These are phyloP conservation scores for Dryadomyces quercivorus DNA, from an alignment of 2,329 filamentous ascomycete species.

Conservation along the genomic window DNA sequence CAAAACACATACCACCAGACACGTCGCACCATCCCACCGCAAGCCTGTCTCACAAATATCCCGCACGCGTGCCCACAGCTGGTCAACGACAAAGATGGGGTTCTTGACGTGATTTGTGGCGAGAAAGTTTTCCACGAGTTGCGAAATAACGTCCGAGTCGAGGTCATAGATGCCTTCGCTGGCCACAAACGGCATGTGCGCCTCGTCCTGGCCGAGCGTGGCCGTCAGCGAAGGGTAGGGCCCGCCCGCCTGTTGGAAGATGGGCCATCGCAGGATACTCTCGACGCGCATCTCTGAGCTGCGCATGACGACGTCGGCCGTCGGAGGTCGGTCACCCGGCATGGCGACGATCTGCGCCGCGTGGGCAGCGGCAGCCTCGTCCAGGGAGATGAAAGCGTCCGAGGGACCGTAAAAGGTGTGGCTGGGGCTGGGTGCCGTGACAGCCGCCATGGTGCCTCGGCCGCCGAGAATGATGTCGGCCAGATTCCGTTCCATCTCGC, in stretches of 20 bases:
- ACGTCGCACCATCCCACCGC: conserved; percentile 30
- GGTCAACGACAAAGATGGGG: conserved; percentile 33
- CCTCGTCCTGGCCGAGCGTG: background rate
- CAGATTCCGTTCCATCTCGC: conserved; percentile 24
- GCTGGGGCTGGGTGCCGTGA: background rate
- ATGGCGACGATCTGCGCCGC: too few relatives aligned
- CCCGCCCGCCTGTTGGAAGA: background rate
- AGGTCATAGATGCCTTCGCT: background rate
- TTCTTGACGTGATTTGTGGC: conserved; percentile 36
- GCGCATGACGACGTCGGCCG: background rate
- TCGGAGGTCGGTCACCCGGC: background rate
- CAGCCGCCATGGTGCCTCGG: background rate
- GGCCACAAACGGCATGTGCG: background rate
- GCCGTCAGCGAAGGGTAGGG: background rate
- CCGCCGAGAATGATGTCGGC: background rate
- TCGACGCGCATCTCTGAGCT: conserved; percentile 3
- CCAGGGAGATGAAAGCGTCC: too few relatives aligned
- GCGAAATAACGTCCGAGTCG: conserved; percentile 17
- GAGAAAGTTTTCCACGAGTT: conserved; percentile 33
- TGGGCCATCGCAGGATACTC: conserved; percentile 1
- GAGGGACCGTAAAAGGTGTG: too few relatives aligned
- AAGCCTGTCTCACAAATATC: conserved; percentile 29
- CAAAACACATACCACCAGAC: conserved; percentile 16
- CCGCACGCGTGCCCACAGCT: conserved; percentile 24
- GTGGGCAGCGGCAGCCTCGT: too few relatives aligned